Evolutionary conservation across 1,139 yeast species (phyloP).

Genomic region (Sugiyamaella xylanicola): DNA sequence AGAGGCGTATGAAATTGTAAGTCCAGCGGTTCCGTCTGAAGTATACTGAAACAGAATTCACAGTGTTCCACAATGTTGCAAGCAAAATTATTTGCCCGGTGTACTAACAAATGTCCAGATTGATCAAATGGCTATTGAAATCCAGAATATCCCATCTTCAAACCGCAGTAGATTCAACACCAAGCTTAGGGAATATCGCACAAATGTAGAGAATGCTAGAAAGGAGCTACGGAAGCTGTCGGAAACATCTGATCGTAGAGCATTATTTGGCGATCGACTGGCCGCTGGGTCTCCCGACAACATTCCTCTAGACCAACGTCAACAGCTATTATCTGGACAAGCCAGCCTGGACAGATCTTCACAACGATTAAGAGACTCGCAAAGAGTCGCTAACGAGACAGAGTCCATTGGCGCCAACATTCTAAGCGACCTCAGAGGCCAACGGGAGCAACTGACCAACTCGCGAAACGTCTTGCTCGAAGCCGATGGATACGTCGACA

Average conservation of each 20-base stretch:
- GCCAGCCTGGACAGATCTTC: conserved; percentile 81
- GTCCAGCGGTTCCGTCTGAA: conserved; percentile 25
- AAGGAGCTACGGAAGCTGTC: conserved; percentile 45
- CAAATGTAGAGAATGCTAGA: conserved; percentile 62
- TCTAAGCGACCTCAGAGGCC: conserved; percentile 84
- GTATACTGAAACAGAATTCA: too few relatives aligned
- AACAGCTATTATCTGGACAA: conserved; percentile 75
- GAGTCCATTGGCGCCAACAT: conserved; percentile 91
- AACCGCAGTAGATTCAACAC: conserved; percentile 69
- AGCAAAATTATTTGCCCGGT: too few relatives aligned
- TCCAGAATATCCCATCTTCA: conserved; percentile 74
- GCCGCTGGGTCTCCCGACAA: conserved; percentile 42
- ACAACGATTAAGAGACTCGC: conserved; percentile 83
- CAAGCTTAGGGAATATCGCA: conserved; percentile 66
- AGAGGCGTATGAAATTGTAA: conserved; percentile 69
- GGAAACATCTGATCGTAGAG: conserved; percentile 63
- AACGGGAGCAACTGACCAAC: conserved; percentile 86
- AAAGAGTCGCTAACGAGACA: conserved; percentile 88
- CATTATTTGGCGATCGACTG: conserved; percentile 63
- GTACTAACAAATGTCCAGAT: conserved; percentile 38
- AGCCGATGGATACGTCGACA: conserved; percentile 92
- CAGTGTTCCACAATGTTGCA: too few relatives aligned
- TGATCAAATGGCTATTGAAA: conserved; percentile 80
- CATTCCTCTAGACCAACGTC: conserved; percentile 70
- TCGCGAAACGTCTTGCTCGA: conserved; percentile 82